A percentile compares a stretch with the other conserved stretches of the same genome.
Evolutionary conservation across 2,329 filamentous ascomycete species (phyloP).

Genomic region (Trichoderma polysporum): DNA sequence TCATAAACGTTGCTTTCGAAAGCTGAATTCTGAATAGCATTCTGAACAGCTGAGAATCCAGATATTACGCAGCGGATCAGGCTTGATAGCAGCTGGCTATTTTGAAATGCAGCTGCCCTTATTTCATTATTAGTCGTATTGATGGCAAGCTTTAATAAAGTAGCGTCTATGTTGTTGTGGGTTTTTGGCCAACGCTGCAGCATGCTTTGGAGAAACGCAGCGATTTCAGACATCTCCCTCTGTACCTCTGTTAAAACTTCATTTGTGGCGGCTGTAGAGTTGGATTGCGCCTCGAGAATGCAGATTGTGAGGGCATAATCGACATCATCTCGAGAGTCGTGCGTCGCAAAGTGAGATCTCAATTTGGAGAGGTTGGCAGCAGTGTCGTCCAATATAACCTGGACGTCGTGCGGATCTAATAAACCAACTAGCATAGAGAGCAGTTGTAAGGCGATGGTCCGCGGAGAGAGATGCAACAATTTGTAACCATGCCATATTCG

Average conservation of each 20-base stretch:
- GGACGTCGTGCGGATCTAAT: constrained; percentile 31
- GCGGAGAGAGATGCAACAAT: constrained; percentile 57
- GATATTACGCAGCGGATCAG: constrained; percentile 52
- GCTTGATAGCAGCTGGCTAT: constrained; percentile 52
- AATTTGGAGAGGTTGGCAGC: constrained; percentile 30
- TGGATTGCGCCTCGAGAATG: constrained; percentile 38
- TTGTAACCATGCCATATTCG: constrained; percentile 59
- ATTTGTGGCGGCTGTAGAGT: constrained; percentile 20
- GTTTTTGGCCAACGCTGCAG: constrained; percentile 34
- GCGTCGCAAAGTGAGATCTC: constrained; percentile 26
- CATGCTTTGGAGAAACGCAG: constrained; percentile 32
- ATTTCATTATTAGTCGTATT: constrained; percentile 83
- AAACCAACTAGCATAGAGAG: constrained; percentile 47
- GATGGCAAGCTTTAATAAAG: constrained; percentile 61
- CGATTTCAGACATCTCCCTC: constrained; percentile 32
- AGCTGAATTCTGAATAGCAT: constrained; percentile 49
- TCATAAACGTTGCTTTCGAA: constrained; percentile 59
- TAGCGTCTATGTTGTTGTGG: constrained; percentile 30
- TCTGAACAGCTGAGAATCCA: constrained; percentile 49
- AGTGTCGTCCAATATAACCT: constrained; percentile 33
- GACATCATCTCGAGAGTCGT: constrained; percentile 29
- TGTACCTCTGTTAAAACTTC: constrained; percentile 20
- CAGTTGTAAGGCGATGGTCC: constrained; percentile 62
- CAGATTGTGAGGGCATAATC: constrained; percentile 47
- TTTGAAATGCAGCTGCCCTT: constrained; percentile 68